Base-by-base conservation (phyloP, 1,284 basidiomycete genomes). In the Trametes sp. region DNA sequence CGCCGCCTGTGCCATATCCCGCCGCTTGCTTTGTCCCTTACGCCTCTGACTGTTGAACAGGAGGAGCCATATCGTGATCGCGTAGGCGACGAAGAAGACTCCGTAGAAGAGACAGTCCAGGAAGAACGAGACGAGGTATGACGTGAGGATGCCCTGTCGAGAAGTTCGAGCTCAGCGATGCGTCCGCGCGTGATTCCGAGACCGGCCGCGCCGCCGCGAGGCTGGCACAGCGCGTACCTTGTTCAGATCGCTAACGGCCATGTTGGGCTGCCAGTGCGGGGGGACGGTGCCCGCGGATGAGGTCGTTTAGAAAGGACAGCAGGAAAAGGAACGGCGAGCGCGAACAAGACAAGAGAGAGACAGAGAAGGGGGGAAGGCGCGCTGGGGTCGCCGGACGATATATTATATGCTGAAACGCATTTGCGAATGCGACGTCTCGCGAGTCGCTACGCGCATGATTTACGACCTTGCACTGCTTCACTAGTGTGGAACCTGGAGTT, bases 41-140 rank as follows among this genome's bases (percentile, higher is more conserved):
- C 54, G 44, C 33, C 54, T 31, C 44, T 24, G 33, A 13, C 28
- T 41, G 33, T 35, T 16, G 33, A 56, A 56, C 11, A 56, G n/a
- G 4, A 56, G 44, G 8, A 56, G 42, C 54, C 54, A 56, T 9
- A 56, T 56, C 31, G 54, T 56, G 44, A 56, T 56, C 0, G 54
- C 44, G 23, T 56, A 56, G 3, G 54, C 19, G 13, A 56, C 54
- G 33, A 46, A 56, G 54, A 56, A 56, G 31, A 56, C n/a, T 6
- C 54, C 54, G 14, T 48, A 56, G 54, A 46, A 56, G 2, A 56
- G 44, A 36, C 44, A 56, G 44, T 56, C 45, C 36, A 56, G 33
- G 26, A 56, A 56, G 33, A 56, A 56, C 13, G 44, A 46, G 8
- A 48, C 33, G 31, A 56, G 54, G 16, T 35, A 56, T 23, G 54